Percentiles rank a stretch among this genome's conserved stretches.
phyloP scores from a whole-genome alignment of 2,329 filamentous ascomycete species.

The Apiospora phragmitis region DNA sequence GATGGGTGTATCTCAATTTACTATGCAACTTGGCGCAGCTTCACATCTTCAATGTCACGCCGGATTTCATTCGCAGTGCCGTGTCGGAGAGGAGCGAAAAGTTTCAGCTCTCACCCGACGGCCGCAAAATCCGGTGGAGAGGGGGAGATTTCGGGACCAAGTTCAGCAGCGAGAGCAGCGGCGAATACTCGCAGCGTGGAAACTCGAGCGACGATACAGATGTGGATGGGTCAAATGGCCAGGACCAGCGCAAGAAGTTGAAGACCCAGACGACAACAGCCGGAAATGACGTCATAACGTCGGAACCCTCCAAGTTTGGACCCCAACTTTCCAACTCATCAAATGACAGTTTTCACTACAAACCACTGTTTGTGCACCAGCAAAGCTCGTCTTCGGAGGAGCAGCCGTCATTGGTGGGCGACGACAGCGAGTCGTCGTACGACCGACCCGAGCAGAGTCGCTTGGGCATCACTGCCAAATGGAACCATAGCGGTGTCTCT shows the following conservation, averaged over 20 bases:
- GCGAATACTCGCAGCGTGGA: slow-evolving; percentile 46
- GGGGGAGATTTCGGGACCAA: slow-evolving; percentile 66
- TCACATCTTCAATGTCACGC: slow-evolving; percentile 81
- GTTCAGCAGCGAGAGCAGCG: slow-evolving; percentile 64
- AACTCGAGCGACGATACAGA: slow-evolving; percentile 52
- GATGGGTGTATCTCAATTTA: slow-evolving; percentile 82
- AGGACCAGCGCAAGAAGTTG: slow-evolving; percentile 44
- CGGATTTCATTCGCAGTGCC: slow-evolving; percentile 73
- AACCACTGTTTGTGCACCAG: slow-evolving; percentile 59
- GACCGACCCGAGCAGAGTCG: slow-evolving; percentile 50
- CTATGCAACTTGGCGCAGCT: slow-evolving; percentile 81
- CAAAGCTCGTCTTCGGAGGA: slow-evolving; percentile 43
- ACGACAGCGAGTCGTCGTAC: slow-evolving; percentile 40
- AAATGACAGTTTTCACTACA: slow-evolving; percentile 58
- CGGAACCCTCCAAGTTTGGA: slow-evolving; percentile 42
- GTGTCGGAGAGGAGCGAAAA: slow-evolving; percentile 70
- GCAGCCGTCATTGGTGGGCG: slow-evolving; percentile 47
- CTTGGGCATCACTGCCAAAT: slow-evolving; percentile 44
- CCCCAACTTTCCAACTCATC: slow-evolving; percentile 38
- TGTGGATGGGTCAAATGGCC: slow-evolving; percentile 42
- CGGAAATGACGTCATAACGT: slow-evolving; percentile 35
- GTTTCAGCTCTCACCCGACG: slow-evolving; percentile 76
- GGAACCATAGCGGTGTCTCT: slow-evolving; percentile 46
- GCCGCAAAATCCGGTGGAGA: slow-evolving; percentile 78
- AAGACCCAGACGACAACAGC: slow-evolving; percentile 40